These are phyloP conservation scores for Chrysanthemum lavandulifolium DNA, from an alignment of 129 eudicot genomes.

Conservation along the genomic window DNA sequence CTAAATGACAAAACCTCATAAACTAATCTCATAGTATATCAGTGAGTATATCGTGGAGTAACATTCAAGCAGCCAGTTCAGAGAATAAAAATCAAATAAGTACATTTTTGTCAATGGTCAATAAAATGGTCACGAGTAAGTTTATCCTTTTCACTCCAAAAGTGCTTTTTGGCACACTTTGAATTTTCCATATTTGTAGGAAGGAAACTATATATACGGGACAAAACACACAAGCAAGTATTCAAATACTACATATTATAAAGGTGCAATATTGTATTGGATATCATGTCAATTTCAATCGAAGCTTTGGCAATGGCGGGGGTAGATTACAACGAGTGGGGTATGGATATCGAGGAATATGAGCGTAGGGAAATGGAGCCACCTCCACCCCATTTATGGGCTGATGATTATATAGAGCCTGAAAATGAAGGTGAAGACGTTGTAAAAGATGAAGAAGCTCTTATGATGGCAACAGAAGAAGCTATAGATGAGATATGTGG, in stretches of 20 bases:
- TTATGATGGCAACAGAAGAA: not conserved
- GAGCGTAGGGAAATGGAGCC: constrained; percentile 23
- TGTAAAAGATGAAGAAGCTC: not conserved
- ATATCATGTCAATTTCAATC: constrained; percentile 33
- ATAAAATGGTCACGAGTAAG: constrained; percentile 27
- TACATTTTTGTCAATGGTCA: constrained; percentile 19
- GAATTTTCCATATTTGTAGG: not conserved
- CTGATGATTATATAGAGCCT: constrained; percentile 20
- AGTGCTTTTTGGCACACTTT: constrained; percentile 1
- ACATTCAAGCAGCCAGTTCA: not conserved
- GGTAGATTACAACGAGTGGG: constrained; percentile 25
- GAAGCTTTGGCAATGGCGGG: constrained; percentile 48
- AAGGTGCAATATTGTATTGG: not conserved
- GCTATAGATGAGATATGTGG: not conserved
- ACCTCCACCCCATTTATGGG: constrained; percentile 30
- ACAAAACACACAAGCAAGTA: not conserved
- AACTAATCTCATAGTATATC: not conserved
- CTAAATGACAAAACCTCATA: constrained; percentile 14
- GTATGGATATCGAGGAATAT: constrained; percentile 28
- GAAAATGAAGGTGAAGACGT: not conserved
- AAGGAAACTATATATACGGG: not conserved
- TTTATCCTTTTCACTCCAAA: constrained; percentile 22
- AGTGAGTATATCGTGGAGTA: not conserved
- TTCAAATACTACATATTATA: not conserved
- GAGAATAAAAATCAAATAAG: not conserved